These are phyloP conservation scores for Nidularia sp. DNA, from an alignment of 768 basidiomycete genomes.

Conservation along the genomic window DNA sequence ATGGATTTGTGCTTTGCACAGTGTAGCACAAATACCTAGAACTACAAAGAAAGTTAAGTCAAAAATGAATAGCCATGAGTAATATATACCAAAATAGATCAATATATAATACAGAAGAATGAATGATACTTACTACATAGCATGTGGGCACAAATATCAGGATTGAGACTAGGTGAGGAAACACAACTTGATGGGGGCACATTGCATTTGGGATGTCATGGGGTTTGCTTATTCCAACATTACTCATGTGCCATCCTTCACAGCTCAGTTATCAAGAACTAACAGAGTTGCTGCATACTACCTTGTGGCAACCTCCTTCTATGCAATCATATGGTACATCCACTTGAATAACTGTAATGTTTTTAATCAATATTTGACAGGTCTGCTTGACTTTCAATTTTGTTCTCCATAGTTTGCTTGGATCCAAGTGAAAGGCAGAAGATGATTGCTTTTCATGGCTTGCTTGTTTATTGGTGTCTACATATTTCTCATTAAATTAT, in stretches of 20 bases:
- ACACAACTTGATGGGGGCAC: too few species aligned
- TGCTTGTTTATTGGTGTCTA: constrained; percentile 22
- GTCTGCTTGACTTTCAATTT: constrained; percentile 45
- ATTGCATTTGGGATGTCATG: too few species aligned
- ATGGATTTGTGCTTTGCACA: too few species aligned
- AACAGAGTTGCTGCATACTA: constrained; percentile 24
- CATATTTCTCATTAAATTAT: constrained; percentile 34
- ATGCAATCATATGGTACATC: constrained; percentile 32
- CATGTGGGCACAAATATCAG: too few species aligned
- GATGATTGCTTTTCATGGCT: constrained; percentile 21
- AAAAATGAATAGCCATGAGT: too few species aligned
- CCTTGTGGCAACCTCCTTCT: constrained; percentile 30
- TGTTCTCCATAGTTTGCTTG: constrained; percentile 52
- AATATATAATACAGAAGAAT: too few species aligned
- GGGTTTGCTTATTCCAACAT: too few species aligned
- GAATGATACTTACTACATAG: too few species aligned
- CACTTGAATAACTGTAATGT: neutral
- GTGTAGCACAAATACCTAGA: too few species aligned
- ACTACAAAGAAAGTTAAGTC: too few species aligned
- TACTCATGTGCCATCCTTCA: neutral
- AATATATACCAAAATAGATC: too few species aligned
- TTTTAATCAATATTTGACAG: constrained; percentile 13
- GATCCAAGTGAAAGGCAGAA: constrained; percentile 27
- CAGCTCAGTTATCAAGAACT: neutral
- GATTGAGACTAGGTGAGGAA: too few species aligned